Conservation (phyloP, 1,139 yeast species). For the Geotrichum cucujoidarum region DNA sequence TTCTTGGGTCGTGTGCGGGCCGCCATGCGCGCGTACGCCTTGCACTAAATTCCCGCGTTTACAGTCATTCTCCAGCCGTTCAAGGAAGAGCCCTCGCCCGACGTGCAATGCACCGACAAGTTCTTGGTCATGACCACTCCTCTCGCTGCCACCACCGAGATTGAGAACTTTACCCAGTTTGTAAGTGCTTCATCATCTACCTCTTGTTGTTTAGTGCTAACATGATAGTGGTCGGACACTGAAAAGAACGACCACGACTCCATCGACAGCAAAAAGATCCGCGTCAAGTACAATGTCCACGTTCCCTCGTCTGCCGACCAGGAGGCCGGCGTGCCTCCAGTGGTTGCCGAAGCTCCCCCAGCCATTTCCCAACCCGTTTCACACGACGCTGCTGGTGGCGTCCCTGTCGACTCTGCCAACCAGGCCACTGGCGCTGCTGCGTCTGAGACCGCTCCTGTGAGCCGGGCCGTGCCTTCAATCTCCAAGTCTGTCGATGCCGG, state of each 20-base stretch:
- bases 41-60: not conserved
- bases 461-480: not conserved
- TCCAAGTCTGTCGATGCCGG: not conserved
- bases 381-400: not conserved
- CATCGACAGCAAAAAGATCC: conserved; percentile 68
- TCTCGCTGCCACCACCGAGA: conserved; percentile 20
- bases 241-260: conserved; percentile 58
- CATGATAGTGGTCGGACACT: conserved; percentile 54
- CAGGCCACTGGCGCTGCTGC: not conserved
- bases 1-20: no score
- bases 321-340: conserved; percentile 21
- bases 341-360: conserved; percentile 5
- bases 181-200: not conserved
- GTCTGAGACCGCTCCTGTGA: not conserved
- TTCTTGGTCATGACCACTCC: conserved; percentile 75
- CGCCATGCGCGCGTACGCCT: no score
- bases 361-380: no score
- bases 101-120: conserved; percentile 82
- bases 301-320: conserved; percentile 20
- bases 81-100: conserved; percentile 65
- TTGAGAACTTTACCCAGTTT: conserved; percentile 50
- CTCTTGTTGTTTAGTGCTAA: no score
- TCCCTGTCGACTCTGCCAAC: not conserved
- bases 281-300: conserved; percentile 54
- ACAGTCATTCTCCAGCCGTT: conserved; percentile 73